Conservation (phyloP, 2,329 filamentous ascomycete genomes). For the Colletotrichum sojae region DNA sequence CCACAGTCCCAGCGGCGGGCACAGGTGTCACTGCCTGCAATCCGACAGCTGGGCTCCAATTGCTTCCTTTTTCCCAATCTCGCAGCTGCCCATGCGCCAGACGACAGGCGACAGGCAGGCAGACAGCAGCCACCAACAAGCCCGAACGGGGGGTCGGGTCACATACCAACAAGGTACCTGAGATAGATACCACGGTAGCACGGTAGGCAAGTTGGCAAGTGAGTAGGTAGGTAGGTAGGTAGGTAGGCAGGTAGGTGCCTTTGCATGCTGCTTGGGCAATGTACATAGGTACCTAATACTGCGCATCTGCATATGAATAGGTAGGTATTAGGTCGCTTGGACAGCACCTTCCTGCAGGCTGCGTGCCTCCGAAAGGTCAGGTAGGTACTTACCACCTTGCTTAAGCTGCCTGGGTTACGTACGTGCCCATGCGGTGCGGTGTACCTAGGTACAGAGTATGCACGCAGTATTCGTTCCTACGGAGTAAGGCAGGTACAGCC, state of each 20-base stretch:
- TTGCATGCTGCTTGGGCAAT: too few relatives aligned
- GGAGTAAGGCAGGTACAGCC: background rate
- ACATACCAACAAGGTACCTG: constrained; percentile 1
- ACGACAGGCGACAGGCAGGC: constrained; percentile 4
- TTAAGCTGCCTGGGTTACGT: too few relatives aligned
- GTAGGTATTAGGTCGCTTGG: too few relatives aligned
- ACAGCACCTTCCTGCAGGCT: too few relatives aligned
- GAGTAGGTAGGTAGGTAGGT: too few relatives aligned
- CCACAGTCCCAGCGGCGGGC: constrained; percentile 20
- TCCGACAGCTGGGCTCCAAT: constrained; percentile 15
- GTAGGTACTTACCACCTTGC: too few relatives aligned
- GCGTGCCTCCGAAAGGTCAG: too few relatives aligned
- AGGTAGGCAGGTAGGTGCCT: too few relatives aligned
- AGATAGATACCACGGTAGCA: background rate
- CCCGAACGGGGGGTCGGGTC: background rate
- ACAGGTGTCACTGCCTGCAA: constrained; percentile 26
- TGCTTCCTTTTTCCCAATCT: constrained; percentile 9
- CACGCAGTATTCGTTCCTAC: background rate
- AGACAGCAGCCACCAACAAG: background rate
- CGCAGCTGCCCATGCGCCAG: background rate
- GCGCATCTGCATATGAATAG: too few relatives aligned
- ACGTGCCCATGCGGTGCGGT: too few relatives aligned
- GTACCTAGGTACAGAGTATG: background rate
- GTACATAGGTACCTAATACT: too few relatives aligned
- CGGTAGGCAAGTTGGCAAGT: background rate